phyloP scores from a whole-genome alignment of 2,329 filamentous ascomycete genomes.

The Myriosclerotinia duriaeana region DNA sequence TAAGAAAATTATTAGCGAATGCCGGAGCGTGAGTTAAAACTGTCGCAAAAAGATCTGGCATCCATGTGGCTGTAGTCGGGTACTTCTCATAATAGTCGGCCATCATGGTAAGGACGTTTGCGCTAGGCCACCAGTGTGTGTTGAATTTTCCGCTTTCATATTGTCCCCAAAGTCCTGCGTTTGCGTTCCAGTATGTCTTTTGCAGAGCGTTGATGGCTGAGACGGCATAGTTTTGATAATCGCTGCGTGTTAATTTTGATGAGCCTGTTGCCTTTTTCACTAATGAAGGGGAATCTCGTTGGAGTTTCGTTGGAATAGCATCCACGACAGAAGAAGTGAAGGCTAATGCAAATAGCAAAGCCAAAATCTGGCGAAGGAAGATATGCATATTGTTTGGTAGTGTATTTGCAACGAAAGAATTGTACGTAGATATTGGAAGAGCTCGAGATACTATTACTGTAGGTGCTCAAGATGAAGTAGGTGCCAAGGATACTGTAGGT shows the following conservation, averaged over 20 bases:
- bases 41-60: slow-evolving; percentile 22
- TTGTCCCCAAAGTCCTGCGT: slow-evolving; percentile 60
- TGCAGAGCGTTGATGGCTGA: slow-evolving; percentile 22
- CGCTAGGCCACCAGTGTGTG: slow-evolving; percentile 70
- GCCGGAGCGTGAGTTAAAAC: slow-evolving; percentile 34
- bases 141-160: slow-evolving; percentile 59
- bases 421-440: not conserved
- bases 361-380: not conserved
- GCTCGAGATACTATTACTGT: not conserved
- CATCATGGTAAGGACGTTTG: slow-evolving; percentile 63
- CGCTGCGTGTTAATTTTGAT: not conserved
- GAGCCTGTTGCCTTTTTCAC: not conserved
- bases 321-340: slow-evolving; percentile 1
- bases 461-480: not conserved
- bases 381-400: slow-evolving; percentile 10
- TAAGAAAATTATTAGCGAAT: slow-evolving; percentile 41
- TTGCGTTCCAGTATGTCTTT: slow-evolving; percentile 49
- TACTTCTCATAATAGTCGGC: slow-evolving; percentile 49
- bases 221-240: slow-evolving; percentile 20
- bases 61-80: slow-evolving; percentile 23
- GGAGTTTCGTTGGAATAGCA: slow-evolving; percentile 3
- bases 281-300: not conserved
- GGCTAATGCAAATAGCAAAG: not conserved
- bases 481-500: too few species aligned
- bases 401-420: too few species aligned